Conservation (phyloP, 441 rosid species). For the Brassica balearica region DNA sequence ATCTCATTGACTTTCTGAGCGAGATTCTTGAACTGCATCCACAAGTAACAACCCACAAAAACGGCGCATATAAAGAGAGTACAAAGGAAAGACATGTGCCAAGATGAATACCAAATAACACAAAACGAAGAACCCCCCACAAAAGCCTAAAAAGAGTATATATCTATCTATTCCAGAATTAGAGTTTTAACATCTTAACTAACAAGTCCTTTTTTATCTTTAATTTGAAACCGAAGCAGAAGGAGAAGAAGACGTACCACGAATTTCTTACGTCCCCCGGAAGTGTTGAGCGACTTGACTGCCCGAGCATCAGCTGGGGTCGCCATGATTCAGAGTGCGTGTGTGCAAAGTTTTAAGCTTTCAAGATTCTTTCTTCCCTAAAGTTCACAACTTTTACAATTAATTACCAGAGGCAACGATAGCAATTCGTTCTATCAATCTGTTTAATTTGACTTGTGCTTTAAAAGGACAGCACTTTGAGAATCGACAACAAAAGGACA, state of each 20-base stretch:
- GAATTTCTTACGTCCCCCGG: constrained; percentile 79
- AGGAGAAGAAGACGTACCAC: constrained; percentile 52
- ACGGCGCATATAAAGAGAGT: constrained; percentile 11
- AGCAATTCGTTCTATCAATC: constrained; percentile 1
- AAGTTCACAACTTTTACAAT: neutral
- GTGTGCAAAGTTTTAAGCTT: neutral
- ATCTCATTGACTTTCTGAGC: constrained; percentile 75
- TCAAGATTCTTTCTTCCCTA: constrained; percentile 22
- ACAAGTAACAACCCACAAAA: constrained; percentile 24
- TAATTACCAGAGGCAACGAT: neutral
- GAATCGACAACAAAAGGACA: neutral
- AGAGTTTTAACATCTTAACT: neutral
- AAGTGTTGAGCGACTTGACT: constrained; percentile 90
- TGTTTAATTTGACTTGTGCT: neutral
- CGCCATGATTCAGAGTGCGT: constrained; percentile 52
- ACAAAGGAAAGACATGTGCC: neutral
- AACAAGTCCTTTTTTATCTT: constrained; percentile 3
- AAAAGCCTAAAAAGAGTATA: neutral
- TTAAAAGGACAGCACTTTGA: neutral
- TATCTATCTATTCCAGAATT: neutral
- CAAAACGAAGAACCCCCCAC: neutral
- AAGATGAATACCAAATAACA: neutral
- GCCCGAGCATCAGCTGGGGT: constrained; percentile 71
- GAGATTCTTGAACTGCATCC: constrained; percentile 75
- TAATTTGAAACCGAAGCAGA: constrained; percentile 11